A percentile compares a stretch with the other conserved stretches of the same genome.
Conservation (phyloP, 768 basidiomycete genomes). For the Dictyophora rubrovolvata region DNA sequence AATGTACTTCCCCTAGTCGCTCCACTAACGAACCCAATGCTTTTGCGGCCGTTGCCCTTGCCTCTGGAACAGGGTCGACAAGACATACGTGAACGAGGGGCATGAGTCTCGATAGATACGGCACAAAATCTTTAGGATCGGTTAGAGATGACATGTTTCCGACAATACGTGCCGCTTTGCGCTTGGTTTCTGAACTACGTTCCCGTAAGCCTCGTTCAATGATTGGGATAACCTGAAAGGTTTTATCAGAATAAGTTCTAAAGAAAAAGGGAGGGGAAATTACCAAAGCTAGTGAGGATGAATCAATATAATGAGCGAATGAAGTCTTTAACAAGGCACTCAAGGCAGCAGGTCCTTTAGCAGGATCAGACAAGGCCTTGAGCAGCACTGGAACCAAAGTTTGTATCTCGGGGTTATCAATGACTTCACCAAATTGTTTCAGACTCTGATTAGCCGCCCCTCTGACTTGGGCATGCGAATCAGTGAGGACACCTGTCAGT, state of each 20-base stretch:
- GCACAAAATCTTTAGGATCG: conserved; percentile 86
- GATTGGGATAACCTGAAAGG: conserved; percentile 76
- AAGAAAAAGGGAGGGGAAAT: conserved; percentile 18
- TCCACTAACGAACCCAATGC: conserved; percentile 95
- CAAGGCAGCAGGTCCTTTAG: conserved; percentile 79
- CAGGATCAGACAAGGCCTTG: conserved; percentile 92
- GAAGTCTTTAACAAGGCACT: conserved; percentile 84
- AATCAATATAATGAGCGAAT: conserved; percentile 97
- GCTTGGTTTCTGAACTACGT: conserved; percentile 87
- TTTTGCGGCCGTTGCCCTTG: conserved; percentile 94
- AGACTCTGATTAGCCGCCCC: conserved; percentile 87
- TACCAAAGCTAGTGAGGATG: conserved; percentile 88
- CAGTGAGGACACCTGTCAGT: conserved; percentile 89
- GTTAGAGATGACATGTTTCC: conserved; percentile 92
- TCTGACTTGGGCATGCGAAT: conserved; percentile 95
- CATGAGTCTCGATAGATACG: conserved; percentile 80
- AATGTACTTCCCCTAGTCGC: conserved; percentile 85
- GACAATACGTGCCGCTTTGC: conserved; percentile 92
- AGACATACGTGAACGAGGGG: conserved; percentile 89
- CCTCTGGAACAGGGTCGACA: conserved; percentile 95
- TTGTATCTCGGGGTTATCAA: conserved; percentile 95
- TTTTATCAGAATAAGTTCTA: background rate
- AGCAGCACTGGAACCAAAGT: conserved; percentile 79
- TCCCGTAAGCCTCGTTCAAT: conserved; percentile 88
- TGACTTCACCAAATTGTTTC: conserved; percentile 97